A percentile compares a stretch with the other conserved stretches of the same genome.
phyloP scores from a whole-genome alignment of 192 early-diverging fungal species.

The Coemansia guatemalensis region DNA sequence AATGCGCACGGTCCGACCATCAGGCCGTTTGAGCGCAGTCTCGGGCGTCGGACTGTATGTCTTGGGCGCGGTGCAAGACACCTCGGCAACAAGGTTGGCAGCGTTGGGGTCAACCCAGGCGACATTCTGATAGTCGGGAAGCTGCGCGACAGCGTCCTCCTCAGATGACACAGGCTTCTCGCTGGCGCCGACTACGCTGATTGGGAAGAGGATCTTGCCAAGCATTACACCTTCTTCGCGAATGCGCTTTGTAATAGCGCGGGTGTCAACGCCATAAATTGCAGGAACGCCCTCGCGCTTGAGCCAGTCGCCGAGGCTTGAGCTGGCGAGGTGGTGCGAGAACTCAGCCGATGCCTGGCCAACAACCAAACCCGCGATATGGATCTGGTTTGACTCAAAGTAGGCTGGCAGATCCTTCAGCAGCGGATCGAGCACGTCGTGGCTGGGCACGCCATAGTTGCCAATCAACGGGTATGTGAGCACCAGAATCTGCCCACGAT shows the following conservation, averaged over 20 bases:
- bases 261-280: slow-evolving; percentile 93
- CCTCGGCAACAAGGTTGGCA: slow-evolving; percentile 92
- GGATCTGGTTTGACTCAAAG: slow-evolving; percentile 95
- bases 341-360: slow-evolving; percentile 89
- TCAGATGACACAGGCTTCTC: slow-evolving; percentile 17
- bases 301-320: slow-evolving; percentile 86
- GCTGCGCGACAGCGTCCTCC: slow-evolving; percentile 51
- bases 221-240: slow-evolving; percentile 86
- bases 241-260: slow-evolving; percentile 97
- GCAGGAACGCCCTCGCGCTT: slow-evolving; percentile 91
- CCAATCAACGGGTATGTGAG: slow-evolving; percentile 97
- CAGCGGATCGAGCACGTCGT: slow-evolving; percentile 75
- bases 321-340: slow-evolving; percentile 89
- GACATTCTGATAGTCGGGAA: slow-evolving; percentile 75
- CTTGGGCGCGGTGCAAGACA: slow-evolving; percentile 81
- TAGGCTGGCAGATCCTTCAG: slow-evolving; percentile 88
- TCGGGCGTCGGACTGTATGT: slow-evolving; percentile 70
- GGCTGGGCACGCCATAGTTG: slow-evolving; percentile 97
- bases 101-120: slow-evolving; percentile 92
- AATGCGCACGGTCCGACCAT: slow-evolving; percentile 74
- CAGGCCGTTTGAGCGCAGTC: slow-evolving; percentile 46
- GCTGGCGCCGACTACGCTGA: slow-evolving; percentile 50
- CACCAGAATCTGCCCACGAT: slow-evolving; percentile 97
- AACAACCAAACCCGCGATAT: slow-evolving; percentile 89
- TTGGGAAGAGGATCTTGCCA: slow-evolving; percentile 90